A percentile compares a stretch with the other conserved stretches of the same genome.
These are phyloP conservation scores for Saraca asoca DNA, from an alignment of 331 rosid genomes.

Conservation along the genomic window DNA sequence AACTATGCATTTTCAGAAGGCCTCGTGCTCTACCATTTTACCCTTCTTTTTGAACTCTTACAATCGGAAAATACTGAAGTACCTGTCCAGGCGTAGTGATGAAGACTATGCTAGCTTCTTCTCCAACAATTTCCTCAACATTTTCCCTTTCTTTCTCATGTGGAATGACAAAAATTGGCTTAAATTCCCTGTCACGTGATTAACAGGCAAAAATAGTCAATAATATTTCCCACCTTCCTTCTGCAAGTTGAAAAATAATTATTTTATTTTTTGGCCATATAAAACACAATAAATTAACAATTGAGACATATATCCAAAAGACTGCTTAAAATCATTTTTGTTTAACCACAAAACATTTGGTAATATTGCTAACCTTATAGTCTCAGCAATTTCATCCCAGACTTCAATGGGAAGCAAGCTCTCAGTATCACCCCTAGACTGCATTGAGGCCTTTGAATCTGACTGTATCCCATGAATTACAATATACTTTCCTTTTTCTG, in stretches of 20 bases:
- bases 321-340: no score
- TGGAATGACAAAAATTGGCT: conserved; percentile 89
- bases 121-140: conserved; percentile 62
- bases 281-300: no score
- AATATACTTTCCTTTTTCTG: conserved; percentile 62
- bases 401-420: conserved; percentile 77
- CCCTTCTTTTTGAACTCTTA: not conserved
- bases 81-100: conserved; percentile 97
- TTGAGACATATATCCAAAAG: no score
- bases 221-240: not conserved
- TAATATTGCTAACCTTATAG: conserved; percentile 36
- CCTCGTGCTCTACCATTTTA: conserved; percentile 5
- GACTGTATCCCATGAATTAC: conserved; percentile 85
- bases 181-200: conserved; percentile 55
- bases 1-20: not conserved
- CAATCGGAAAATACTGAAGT: conserved; percentile 11
- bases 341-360: no score
- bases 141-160: conserved; percentile 88
- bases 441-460: conserved; percentile 92
- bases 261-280: no score
- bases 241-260: no score
- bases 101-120: conserved; percentile 74
- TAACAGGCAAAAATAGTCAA: conserved; percentile 1
- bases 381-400: conserved; percentile 67
- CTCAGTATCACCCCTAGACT: conserved; percentile 81